Evolutionary conservation across 2,329 filamentous ascomycete genomes (phyloP), one percentile per base, ranked within the genome.

Genomic region (Plenodomus tracheiphilus): DNA sequence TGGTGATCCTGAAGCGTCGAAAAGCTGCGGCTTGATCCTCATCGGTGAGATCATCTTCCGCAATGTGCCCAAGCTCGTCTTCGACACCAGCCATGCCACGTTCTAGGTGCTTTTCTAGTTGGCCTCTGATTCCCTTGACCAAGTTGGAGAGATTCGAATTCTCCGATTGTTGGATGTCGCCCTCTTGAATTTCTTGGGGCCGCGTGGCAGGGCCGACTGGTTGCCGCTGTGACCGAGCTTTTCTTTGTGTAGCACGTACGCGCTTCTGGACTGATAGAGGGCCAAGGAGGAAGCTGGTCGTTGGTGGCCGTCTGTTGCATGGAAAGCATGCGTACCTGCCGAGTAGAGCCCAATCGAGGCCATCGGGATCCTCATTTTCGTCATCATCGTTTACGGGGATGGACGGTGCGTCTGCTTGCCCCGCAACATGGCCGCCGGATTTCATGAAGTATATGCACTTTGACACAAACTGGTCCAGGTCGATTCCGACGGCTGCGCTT

Each of bases 401-500:
- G 41, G 81, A 80, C 7, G 76, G 75, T 35, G 80, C 68, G 34
- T 81, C 77, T 13, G 74, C 73, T 19, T 82, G 81, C 10, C 80
- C 81, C 1, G 51, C 51, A 1, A 53, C 46, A 13, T 81, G 77
- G 3, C 84, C 87, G 30, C 82, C 80, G 18, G 71, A 65, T 16
- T 84, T 85, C 91, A 97, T 97, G 68, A 89, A 97, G 3, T 82
- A 83, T 51, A 95, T 91, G 70, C 88, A 93, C 72, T 95, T 96
- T 0, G 89, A 88, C 13, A 97, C 84, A 64, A 97, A 95, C 62
- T 96, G 89, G 53, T 97, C 92, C 0, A 95, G 80, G 64, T 97
- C 92, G 18, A 99, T 76, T 7, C 91, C 90, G 42, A 87, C 85
- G 2, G 84, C 83, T 2, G 81, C 76, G 61, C 87, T 87, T 6